Base-by-base conservation (phyloP, 2,329 filamentous ascomycete species). In the Aspergillus sergii region DNA sequence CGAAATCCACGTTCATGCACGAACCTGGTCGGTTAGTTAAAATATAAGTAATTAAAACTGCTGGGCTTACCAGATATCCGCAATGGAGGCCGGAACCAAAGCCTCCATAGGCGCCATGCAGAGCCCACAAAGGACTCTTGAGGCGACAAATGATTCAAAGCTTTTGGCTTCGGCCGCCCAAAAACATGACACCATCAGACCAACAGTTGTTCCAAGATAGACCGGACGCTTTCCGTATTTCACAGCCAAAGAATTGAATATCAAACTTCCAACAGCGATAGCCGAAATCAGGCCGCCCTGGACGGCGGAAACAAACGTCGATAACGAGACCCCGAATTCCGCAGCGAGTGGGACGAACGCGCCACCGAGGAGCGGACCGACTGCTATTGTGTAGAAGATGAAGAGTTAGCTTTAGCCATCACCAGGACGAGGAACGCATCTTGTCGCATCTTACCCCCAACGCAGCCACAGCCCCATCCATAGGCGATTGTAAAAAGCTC, bases 51-150 rank as follows among this genome's bases (percentile, higher is more conserved):
- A 41, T 4, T 3, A 3, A 8, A n/a, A n/a, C 6, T 19, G 39
- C 39, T 19, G 9, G 39, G 19, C 16, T 4, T 41, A 41, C 39
- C 77, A 81, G 23, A 81, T 72, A 70, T 81, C 79, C 2, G 74
- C 73, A 64, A 81, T 80, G 0, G 77, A 78, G 11, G 79, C 78
- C 1, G 75, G 75, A 19, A 81, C 71, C 16, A 81, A 68, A 0
- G 77, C 76, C 56, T 80, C 78, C 66, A 79, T 72, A 0, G 77
- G 77, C 6, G 77, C 76, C 76, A 79, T 79, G 58, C 75, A 77
- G 16, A 77, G 69, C 8, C 77, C 77, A 63, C 72, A 72, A 2
- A 79, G 61, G 8, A 76, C 76, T 19, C 77, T 70, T 19, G 76
- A 68, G 2, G 72, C 73, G 66, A 78, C 72, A 53, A 79, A 66